phyloP scores from a whole-genome alignment of 2,329 filamentous ascomycete genomes.

The Teratosphaeria epicoccoides region DNA sequence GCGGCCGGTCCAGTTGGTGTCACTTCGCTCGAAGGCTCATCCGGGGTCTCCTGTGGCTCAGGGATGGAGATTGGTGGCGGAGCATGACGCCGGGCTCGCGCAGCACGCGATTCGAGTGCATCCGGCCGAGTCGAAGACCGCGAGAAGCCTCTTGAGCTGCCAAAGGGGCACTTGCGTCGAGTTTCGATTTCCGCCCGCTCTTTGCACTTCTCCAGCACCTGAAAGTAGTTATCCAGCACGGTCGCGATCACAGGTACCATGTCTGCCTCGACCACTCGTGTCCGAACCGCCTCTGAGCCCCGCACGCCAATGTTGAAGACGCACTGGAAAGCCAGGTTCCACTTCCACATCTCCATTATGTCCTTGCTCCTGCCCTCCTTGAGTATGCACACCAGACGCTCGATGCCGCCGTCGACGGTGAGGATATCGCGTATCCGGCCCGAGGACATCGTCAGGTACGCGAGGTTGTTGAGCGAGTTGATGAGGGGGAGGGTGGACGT shows the following conservation, averaged over 20 bases:
- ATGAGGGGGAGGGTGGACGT: constrained; percentile 95
- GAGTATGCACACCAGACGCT: constrained; percentile 90
- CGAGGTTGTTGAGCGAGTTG: constrained; percentile 97
- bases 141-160: constrained; percentile 28
- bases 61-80: constrained; percentile 71
- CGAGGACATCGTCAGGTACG: constrained; percentile 95
- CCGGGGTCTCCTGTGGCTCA: constrained; percentile 38
- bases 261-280: constrained; percentile 92
- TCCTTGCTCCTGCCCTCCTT: constrained; percentile 96
- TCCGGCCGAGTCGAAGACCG: constrained; percentile 27
- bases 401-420: constrained; percentile 96
- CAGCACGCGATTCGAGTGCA: constrained; percentile 30
- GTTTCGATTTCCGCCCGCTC: constrained; percentile 75
- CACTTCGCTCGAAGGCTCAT: constrained; percentile 47
- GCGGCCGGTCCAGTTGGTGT: constrained; percentile 44
- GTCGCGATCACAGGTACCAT: constrained; percentile 99
- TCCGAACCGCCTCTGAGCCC: constrained; percentile 87
- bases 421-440: constrained; percentile 95
- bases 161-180: constrained; percentile 43
- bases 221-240: constrained; percentile 96
- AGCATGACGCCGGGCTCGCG: constrained; percentile 56
- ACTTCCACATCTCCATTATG: constrained; percentile 99
- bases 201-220: constrained; percentile 83
- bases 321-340: constrained; percentile 98
- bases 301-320: constrained; percentile 97